Evolutionary conservation across 495 filamentous ascomycete species (phyloP), one percentile per base, ranked within the genome.

Genomic region (Podospora comata): DNA sequence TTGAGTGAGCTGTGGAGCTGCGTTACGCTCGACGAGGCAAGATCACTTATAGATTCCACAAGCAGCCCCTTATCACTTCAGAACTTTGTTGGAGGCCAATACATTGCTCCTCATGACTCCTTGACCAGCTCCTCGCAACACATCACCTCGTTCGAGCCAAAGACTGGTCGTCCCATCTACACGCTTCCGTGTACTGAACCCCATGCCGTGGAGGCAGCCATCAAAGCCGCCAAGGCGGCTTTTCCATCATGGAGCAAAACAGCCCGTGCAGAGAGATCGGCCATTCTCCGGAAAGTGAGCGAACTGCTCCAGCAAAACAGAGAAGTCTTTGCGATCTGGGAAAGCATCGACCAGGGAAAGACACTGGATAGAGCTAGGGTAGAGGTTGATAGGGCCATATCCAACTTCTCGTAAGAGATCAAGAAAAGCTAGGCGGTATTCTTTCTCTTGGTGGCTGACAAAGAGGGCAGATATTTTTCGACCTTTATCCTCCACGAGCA

Each of bases 301-400:
- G 65, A 76, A 20, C 39, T 76, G 53, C 64, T 76, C 64, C 62
- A 66, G 48, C 61, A 71, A 20, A 39, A 74, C 23, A 66, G 70
- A 4, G 74, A 76, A 19, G 54, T 71, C 5, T 70, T 76, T 59
- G 74, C 74, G n/a, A 72, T 73, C n/a, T 76, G 74, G 74, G 74
- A 76, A 58, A 74, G 72, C 54, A 71, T 76, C 26, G 72, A 76
- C 28, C 74, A 76, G 39, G 74, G 74, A 5, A 76, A 76, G 67
- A 74, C 70, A 18, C 4, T 76, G 13, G 70, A 74, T 27, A 58
- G 74, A 26, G 74, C 74, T 0, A 64, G 72, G 30, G 53, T 74
- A 20, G 74, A 76, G 34, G 70, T 74, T 2, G 72, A 74, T 19
- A 56, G 74, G 34, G 74, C 74, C 2, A 69, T 73, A 18, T 65